Conservation (phyloP, 768 basidiomycete genomes). For the Auricularia sp. region DNA sequence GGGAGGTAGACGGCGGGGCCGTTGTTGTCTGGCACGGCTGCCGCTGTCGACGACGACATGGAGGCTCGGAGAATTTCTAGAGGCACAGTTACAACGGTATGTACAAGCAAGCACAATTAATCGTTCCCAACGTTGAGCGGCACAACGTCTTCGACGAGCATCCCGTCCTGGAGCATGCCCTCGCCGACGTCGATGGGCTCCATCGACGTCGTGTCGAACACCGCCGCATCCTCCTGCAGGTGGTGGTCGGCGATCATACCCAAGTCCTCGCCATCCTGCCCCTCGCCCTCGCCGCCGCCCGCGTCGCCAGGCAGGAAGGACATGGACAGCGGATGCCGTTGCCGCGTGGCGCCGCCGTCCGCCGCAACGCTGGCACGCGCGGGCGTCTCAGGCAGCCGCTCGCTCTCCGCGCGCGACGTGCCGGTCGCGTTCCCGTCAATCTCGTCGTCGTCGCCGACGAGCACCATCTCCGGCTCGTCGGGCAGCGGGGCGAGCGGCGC, state of each 20-base stretch:
- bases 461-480: slow-evolving; percentile 41
- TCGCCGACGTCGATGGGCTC: background rate
- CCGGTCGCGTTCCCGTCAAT: slow-evolving; percentile 48
- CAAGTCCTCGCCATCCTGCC: background rate
- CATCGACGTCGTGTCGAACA: background rate
- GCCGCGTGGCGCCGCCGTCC: slow-evolving; percentile 59
- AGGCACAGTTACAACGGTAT: background rate
- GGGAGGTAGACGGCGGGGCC: slow-evolving; percentile 27
- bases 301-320: slow-evolving; percentile 31
- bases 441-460: slow-evolving; percentile 67
- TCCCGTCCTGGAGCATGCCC: background rate
- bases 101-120: background rate
- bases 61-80: background rate
- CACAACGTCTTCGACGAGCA: slow-evolving; percentile 1
- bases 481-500: slow-evolving; percentile 75
- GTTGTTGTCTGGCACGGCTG: background rate
- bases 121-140: background rate
- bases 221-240: background rate
- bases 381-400: slow-evolving; percentile 20
- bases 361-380: slow-evolving; percentile 32
- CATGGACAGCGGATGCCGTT: slow-evolving; percentile 54
- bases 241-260: background rate
- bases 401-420: slow-evolving; percentile 27
- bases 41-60: background rate
- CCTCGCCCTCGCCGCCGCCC: slow-evolving; percentile 12